These are phyloP conservation scores for Castanospermum australe DNA, from an alignment of 306 rosid genomes.

Conservation along the genomic window DNA sequence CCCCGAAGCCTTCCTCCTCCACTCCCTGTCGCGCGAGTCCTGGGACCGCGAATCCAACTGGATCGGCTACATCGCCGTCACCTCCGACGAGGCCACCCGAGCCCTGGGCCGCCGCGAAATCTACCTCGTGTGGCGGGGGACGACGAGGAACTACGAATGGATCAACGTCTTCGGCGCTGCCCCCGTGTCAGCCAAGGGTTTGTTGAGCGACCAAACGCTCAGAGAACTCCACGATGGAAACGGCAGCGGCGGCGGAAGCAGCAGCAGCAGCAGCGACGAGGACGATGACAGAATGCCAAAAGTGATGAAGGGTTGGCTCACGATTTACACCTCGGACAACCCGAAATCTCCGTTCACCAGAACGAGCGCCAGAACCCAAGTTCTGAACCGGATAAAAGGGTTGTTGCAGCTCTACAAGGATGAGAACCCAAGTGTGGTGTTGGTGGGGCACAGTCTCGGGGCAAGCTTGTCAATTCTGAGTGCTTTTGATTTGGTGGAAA, in stretches of 20 bases:
- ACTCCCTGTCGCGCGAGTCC: conserved; percentile 51
- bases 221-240: not conserved
- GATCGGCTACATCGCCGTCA: conserved; percentile 71
- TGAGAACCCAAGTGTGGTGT: conserved; percentile 49
- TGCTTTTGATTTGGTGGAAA: conserved; percentile 64
- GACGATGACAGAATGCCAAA: conserved; percentile 29
- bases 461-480: conserved; percentile 50
- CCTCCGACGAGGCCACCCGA: conserved; percentile 33
- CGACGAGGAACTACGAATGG: conserved; percentile 62
- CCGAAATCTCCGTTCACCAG: conserved; percentile 50
- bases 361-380: conserved; percentile 49
- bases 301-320: conserved; percentile 72
- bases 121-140: conserved; percentile 69
- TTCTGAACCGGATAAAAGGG: conserved; percentile 28
- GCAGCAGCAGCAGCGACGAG: conserved; percentile 17
- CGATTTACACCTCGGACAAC: conserved; percentile 53
- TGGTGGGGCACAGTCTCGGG: conserved; percentile 66
- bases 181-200: conserved; percentile 11
- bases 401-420: conserved; percentile 36
- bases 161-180: conserved; percentile 40
- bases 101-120: conserved; percentile 58
- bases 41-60: conserved; percentile 83
- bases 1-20: conserved; percentile 56
- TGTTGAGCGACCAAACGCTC: conserved; percentile 26
- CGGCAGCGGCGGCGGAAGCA: not conserved